A percentile compares a stretch with the other conserved stretches of the same genome.
Evolutionary conservation across 148 eudicot species (phyloP).

Genomic region (Rhododendron ferrugineum): DNA sequence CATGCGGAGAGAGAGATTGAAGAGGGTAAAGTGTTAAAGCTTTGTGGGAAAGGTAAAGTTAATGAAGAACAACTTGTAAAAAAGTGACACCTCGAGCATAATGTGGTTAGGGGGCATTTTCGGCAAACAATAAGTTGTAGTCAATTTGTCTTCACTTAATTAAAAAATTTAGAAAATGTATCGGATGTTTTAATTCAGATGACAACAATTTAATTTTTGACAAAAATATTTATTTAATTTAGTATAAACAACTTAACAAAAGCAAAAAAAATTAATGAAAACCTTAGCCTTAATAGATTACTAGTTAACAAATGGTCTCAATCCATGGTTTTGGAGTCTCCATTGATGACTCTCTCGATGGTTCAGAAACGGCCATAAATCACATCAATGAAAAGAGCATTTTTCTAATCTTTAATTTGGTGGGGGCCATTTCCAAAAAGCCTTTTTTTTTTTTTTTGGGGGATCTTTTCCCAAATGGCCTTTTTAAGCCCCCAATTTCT

Average conservation of each 20-base stretch:
- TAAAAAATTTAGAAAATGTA: too few species aligned
- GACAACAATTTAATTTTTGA: too few species aligned
- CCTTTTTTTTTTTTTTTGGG: too few species aligned
- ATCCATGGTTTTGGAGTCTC: constrained; percentile 18
- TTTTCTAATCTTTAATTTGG: constrained; percentile 8
- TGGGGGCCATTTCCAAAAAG: constrained; percentile 8
- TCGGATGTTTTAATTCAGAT: too few species aligned
- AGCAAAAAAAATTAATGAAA: too few species aligned
- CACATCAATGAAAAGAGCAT: constrained; percentile 40
- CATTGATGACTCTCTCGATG: constrained; percentile 22
- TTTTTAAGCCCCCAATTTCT: too few species aligned
- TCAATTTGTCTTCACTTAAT: too few species aligned
- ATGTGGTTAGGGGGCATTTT: not conserved
- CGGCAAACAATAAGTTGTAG: too few species aligned
- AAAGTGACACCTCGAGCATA: not conserved
- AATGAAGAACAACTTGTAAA: not conserved
- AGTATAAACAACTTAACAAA: too few species aligned
- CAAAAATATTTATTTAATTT: too few species aligned
- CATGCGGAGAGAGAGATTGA: constrained; percentile 1
- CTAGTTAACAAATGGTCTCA: not conserved
- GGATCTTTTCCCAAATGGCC: too few species aligned
- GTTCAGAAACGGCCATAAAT: constrained; percentile 26
- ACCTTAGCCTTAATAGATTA: too few species aligned
- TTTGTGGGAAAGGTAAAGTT: not conserved
- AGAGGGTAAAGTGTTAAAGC: not conserved